phyloP scores from a whole-genome alignment of 23 red algal genomes.

The Gracilariopsis chorda region DNA sequence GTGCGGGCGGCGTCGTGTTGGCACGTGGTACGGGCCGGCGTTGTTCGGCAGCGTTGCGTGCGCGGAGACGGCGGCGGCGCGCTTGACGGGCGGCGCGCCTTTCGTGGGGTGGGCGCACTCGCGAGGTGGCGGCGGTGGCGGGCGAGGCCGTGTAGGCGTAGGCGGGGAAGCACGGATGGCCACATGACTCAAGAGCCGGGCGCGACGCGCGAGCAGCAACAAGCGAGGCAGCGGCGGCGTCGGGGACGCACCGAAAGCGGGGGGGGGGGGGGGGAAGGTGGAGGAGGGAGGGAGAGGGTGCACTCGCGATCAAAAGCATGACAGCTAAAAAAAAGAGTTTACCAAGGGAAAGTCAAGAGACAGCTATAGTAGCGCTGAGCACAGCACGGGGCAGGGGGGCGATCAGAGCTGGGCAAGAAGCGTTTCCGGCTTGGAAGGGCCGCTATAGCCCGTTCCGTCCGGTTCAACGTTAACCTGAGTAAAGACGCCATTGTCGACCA shows the following conservation, averaged over 20 bases:
- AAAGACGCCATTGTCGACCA: constrained; percentile 88
- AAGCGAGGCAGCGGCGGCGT: background rate
- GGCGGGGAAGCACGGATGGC: background rate
- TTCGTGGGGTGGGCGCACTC: background rate
- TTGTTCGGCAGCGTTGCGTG: background rate
- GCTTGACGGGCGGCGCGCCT: background rate
- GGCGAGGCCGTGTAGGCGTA: background rate
- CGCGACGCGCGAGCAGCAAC: background rate
- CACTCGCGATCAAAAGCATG: background rate
- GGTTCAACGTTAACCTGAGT: constrained; percentile 85
- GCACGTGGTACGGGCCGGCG: constrained; percentile 13
- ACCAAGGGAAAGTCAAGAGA: no score
- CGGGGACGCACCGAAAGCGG: background rate
- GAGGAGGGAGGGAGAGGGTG: background rate
- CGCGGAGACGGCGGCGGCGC: background rate
- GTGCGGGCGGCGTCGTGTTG: background rate
- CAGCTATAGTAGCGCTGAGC: background rate
- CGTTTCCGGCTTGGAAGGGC: constrained; percentile 60
- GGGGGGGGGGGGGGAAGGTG: background rate
- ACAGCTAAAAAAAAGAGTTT: no score
- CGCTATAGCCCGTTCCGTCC: constrained; percentile 42
- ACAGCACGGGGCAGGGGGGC: no score
- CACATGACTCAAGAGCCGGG: background rate
- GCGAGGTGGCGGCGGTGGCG: background rate
- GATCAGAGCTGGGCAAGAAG: constrained; percentile 47